Conservation (phyloP, 768 basidiomycete species). For the Cystobasidiopsis lactophilus region DNA sequence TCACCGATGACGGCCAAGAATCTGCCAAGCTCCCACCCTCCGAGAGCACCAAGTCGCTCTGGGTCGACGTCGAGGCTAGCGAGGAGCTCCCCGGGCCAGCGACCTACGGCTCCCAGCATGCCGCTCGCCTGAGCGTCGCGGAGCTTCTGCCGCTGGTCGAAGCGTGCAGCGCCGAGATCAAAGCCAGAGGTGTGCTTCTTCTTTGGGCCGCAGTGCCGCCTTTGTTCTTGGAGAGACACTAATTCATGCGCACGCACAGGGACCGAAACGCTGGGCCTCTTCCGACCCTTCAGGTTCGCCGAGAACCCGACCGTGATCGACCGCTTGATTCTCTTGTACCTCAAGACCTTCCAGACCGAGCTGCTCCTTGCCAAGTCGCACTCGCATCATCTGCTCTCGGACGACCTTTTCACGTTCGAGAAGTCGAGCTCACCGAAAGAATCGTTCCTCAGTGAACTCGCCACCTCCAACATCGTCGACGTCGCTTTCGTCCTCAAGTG, state of each 20-base stretch:
- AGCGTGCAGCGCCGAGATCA: background rate
- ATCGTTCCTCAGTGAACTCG: background rate
- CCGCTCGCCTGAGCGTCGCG: background rate
- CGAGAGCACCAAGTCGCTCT: too few relatives aligned
- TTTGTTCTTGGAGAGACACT: too few relatives aligned
- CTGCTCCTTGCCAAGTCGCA: background rate
- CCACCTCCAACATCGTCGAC: background rate
- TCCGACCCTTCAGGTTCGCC: constrained; percentile 6
- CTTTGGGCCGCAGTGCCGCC: background rate
- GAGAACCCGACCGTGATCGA: constrained; percentile 1
- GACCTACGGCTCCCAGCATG: background rate
- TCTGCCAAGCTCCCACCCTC: too few relatives aligned
- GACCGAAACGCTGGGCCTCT: constrained; percentile 5
- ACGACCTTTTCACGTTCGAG: background rate
- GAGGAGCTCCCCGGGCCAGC: too few relatives aligned
- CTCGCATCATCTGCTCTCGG: background rate
- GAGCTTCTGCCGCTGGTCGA: background rate
- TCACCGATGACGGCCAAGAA: too few relatives aligned
- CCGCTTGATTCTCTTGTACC: background rate
- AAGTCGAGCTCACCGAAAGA: background rate
- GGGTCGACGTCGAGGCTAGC: too few relatives aligned
- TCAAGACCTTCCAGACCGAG: background rate
- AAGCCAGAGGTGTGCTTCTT: background rate
- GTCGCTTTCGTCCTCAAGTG: constrained; percentile 6
- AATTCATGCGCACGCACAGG: background rate